Evolutionary conservation across 2,329 filamentous ascomycete genomes (phyloP).

Genomic region (Talaromyces marneffei): DNA sequence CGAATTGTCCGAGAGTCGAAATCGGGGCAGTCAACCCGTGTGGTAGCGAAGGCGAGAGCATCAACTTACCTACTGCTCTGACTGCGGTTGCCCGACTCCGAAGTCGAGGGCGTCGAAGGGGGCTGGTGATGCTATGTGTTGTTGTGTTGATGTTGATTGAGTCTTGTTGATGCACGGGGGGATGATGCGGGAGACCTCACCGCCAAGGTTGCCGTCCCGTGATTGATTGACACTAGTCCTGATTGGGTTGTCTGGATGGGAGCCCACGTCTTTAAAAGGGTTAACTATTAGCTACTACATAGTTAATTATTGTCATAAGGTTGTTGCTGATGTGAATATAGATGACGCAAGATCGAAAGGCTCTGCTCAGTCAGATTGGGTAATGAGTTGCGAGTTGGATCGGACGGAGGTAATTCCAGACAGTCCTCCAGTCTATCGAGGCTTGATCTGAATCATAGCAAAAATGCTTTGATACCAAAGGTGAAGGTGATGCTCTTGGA

Average conservation of each 20-base stretch:
- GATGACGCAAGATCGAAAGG: background rate
- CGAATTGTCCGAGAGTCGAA: background rate
- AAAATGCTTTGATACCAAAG: background rate
- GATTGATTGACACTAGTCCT: background rate
- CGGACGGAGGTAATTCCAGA: background rate
- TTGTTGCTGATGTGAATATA: background rate
- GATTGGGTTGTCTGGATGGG: background rate
- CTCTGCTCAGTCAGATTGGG: background rate
- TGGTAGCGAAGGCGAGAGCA: background rate
- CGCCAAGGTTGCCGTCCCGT: constrained; percentile 10
- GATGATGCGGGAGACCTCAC: constrained; percentile 7
- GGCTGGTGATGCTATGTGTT: background rate
- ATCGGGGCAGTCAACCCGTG: constrained; percentile 13
- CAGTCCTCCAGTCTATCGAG: background rate
- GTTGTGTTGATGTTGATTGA: constrained; percentile 5
- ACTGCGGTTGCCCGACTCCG: constrained; percentile 12
- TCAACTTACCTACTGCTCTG: constrained; percentile 10
- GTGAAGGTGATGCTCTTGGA: background rate
- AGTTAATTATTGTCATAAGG: too few relatives aligned
- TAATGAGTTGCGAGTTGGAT: background rate
- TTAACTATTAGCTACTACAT: background rate
- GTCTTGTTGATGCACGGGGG: constrained; percentile 1
- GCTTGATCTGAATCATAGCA: background rate
- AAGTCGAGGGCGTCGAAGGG: constrained; percentile 9
- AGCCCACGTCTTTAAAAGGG: too few relatives aligned